A percentile compares a stretch with the other conserved stretches of the same genome.
Conservation (phyloP, 305 asterid genomes). For the Plantago lanceolata region DNA sequence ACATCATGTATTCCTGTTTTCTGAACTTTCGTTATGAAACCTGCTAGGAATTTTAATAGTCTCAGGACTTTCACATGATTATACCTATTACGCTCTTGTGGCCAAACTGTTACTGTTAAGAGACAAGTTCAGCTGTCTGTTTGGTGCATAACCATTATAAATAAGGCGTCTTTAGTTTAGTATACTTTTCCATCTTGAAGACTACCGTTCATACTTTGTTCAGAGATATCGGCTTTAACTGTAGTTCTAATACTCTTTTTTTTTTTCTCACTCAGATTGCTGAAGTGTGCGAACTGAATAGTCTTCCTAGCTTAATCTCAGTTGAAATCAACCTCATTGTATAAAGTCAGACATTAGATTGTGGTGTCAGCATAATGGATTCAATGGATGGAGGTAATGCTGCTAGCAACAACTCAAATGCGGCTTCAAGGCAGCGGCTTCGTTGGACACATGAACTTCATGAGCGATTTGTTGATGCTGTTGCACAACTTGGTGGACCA, state of each 20-base stretch:
- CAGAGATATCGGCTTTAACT: conserved; percentile 5
- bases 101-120: background rate
- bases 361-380: conserved; percentile 47
- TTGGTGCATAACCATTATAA: too few relatives aligned
- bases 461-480: conserved; percentile 83
- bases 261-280: conserved; percentile 23
- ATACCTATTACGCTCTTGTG: background rate
- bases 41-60: background rate
- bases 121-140: background rate
- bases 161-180: too few relatives aligned
- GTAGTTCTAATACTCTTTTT: background rate
- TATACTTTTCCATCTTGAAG: too few relatives aligned
- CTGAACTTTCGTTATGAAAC: background rate
- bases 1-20: background rate
- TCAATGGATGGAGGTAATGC: conserved; percentile 40
- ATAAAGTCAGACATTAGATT: conserved; percentile 38
- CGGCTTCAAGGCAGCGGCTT: conserved; percentile 76
- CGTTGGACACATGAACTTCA: conserved; percentile 93
- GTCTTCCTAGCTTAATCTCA: conserved; percentile 45
- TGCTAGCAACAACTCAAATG: conserved; percentile 42
- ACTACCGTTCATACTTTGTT: background rate
- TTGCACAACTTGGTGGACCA: conserved; percentile 90
- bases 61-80: background rate
- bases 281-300: conserved; percentile 36
- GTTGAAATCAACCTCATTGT: conserved; percentile 34